Evolutionary conservation across 1,139 yeast genomes (phyloP).

Genomic region (Hanseniaspora sp.): DNA sequence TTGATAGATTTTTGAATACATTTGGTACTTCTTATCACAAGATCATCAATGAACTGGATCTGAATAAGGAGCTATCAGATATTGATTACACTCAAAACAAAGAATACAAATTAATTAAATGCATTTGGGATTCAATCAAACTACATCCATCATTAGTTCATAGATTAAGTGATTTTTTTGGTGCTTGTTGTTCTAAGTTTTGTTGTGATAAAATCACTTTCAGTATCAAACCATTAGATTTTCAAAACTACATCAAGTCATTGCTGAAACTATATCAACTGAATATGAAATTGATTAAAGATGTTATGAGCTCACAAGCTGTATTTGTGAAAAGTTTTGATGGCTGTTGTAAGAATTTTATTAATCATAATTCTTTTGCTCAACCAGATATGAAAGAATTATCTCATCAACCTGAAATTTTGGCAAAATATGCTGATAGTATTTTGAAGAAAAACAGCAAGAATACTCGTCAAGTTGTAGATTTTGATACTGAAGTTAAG

Average conservation of each 20-base stretch:
- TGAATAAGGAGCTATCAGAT: neutral
- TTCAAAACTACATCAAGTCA: constrained; percentile 62
- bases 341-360: constrained; percentile 74
- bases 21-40: constrained; percentile 12
- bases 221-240: constrained; percentile 1
- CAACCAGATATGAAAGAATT: constrained; percentile 47
- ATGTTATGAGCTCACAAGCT: constrained; percentile 32
- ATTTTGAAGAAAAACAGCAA: constrained; percentile 65
- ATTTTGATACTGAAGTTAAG: constrained; percentile 49
- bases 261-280: constrained; percentile 52
- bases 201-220: constrained; percentile 8
- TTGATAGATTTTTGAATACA: constrained; percentile 14
- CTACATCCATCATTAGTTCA: constrained; percentile 13
- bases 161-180: constrained; percentile 10
- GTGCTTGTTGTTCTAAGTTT: constrained; percentile 8
- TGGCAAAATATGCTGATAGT: constrained; percentile 82
- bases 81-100: neutral
- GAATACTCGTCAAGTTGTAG: constrained; percentile 52
- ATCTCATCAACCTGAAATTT: constrained; percentile 74
- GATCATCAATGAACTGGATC: neutral
- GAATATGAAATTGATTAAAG: constrained; percentile 42
- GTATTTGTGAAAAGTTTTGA: constrained; percentile 81
- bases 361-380: constrained; percentile 75
- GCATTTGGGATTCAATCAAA: constrained; percentile 11
- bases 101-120: neutral